phyloP scores from a whole-genome alignment of 2,329 filamentous ascomycete species.

The Cladosporium sp. region DNA sequence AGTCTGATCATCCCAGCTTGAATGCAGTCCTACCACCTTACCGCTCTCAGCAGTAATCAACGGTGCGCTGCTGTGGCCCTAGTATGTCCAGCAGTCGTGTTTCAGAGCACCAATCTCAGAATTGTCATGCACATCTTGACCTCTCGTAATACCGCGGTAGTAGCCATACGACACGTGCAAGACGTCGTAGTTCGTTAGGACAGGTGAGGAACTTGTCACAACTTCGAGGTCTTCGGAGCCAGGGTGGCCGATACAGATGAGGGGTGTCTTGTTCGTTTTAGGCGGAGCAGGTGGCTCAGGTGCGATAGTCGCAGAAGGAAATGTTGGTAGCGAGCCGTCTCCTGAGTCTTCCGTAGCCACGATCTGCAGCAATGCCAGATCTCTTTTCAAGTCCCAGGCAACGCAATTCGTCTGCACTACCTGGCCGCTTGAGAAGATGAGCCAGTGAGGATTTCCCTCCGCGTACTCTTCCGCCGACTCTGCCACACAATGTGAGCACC shows the following conservation, averaged over 20 bases:
- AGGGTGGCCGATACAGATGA: constrained; percentile 45
- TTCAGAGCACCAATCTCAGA: constrained; percentile 53
- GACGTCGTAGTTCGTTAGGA: constrained; percentile 48
- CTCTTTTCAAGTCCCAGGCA: constrained; percentile 46
- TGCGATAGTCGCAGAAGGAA: background rate
- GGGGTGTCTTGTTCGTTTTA: constrained; percentile 10
- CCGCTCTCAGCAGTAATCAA: constrained; percentile 45
- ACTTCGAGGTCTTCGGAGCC: constrained; percentile 49
- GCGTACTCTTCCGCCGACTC: constrained; percentile 41
- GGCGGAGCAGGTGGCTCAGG: constrained; percentile 26
- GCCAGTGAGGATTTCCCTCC: constrained; percentile 37
- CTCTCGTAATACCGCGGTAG: constrained; percentile 43
- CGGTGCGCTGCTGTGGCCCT: constrained; percentile 57
- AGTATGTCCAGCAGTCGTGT: constrained; percentile 60
- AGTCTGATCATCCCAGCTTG: constrained; percentile 55
- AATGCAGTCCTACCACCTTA: constrained; percentile 52
- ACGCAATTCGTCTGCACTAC: constrained; percentile 43
- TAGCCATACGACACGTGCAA: constrained; percentile 48
- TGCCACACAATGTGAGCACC: constrained; percentile 54
- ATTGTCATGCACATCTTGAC: constrained; percentile 52
- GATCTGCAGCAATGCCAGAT: constrained; percentile 51
- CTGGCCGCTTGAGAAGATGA: constrained; percentile 46
- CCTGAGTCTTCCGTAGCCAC: constrained; percentile 22
- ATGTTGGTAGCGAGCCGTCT: background rate
- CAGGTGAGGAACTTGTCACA: constrained; percentile 31